Base-by-base conservation (phyloP, 1,284 basidiomycete genomes). In the Mycena citricolor region DNA sequence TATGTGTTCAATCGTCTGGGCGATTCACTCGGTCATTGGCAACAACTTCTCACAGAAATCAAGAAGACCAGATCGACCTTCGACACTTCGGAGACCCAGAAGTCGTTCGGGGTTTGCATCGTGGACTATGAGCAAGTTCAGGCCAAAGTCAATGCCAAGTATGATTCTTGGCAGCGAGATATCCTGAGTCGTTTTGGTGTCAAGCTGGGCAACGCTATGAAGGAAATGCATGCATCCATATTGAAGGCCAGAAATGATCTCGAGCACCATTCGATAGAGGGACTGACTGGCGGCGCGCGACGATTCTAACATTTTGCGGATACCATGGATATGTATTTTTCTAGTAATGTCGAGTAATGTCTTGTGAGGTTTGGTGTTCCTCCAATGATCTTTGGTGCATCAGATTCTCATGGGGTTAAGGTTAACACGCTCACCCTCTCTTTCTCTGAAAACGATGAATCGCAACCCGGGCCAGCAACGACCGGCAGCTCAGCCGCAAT, bases 51-150 rank as follows among this genome's bases (percentile, higher is more conserved):
- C 8, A 90, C 87, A 4, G 94, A 97, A 64, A 98, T 99, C 70
- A 94, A 97, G 66, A 93, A 94, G 64, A 86, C 94, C 8, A 86
- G 97, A 1, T 85, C 92, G 35, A 97, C 93, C 1, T 98, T 99
- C 61, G 95, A 99, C 67, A 98, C 93, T 12, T 90, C 91, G 14
- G 94, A 97, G 57, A 94, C 92, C 11, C 85, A 89, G 57, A 91
- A 89, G 56, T 81, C 83, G 37, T 97, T 98, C 61, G 93, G 90
- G 2, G 90, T 95, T 5, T 94, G 91, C 57, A 80, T 95, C 32
- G 88, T 99, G 58, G 92, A 98, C 68, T 98, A 97, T 65, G 94
- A 97, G 64, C 94, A 97, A 62, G 95, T 97, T 16, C 97, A 99
- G 67, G 83, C 90, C 40, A 83, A 94, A 56, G 95, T 99, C 59